Base-by-base conservation (phyloP, 305 asterid genomes). In the Fraxinus ornus region DNA sequence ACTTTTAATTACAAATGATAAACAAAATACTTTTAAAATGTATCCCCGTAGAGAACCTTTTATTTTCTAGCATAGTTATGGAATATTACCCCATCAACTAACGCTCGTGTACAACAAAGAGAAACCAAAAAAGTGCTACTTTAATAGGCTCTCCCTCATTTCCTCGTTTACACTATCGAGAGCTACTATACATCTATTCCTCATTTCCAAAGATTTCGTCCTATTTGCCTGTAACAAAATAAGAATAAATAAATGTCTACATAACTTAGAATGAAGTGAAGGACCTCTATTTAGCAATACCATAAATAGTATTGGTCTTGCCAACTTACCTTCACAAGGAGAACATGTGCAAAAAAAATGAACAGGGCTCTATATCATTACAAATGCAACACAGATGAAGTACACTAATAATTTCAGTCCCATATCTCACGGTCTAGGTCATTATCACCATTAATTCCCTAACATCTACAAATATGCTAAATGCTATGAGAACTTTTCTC, bases 181-280 rank as follows among this genome's bases (percentile, higher is more conserved):
- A 83, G 98, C 98, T 84, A 91, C 91, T 15, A 83, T 81, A 87
- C 97, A 93, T 83, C 88, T 91, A 68, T 73, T 89, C 87, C 88
- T 89, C 97, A 91, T 86, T 22, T 92, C 95, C 37, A 83, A 74
- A 75, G 90, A 95, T 73, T 84, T 90, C 89, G 87, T 79, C 90
- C 94, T 88, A 80, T 85, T 87, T 22, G 86, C 91, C 98, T 96
- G 92, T 80, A 86, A 82, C 52, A 68, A 77, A 82, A 62, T 35
- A n/a, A 28, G n/a, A 7, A 64, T 21, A 64, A 22, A 64, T 24
- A 21, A 47, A 30, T 8, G 10, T 66, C 74, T 55, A 55, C 39
- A 76, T 26, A 22, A 24, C 21, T 8, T 66, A 41, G 24, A 74
- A 76, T 33, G 24, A 71, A 62, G 13, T 33, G 32, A 71, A 62